phyloP scores from a whole-genome alignment of 768 basidiomycete species.

The Russula vinacea region DNA sequence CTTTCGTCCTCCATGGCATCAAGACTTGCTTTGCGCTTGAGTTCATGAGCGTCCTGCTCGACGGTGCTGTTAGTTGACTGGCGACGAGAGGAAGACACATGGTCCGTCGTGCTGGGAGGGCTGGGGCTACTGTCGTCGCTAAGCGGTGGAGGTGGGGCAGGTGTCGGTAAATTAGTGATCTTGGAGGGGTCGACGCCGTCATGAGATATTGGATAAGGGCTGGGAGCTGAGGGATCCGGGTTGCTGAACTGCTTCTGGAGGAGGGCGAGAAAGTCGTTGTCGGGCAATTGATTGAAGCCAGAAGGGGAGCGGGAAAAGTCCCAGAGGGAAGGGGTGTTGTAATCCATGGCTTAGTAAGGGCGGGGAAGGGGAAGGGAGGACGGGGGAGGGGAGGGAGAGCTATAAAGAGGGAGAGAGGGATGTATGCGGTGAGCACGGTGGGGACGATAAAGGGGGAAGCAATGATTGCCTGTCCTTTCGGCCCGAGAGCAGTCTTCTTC shows the following conservation, averaged over 20 bases:
- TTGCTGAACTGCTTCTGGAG: slow-evolving; percentile 74
- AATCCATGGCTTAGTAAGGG: slow-evolving; percentile 44
- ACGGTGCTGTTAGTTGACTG: slow-evolving; percentile 37
- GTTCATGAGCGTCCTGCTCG: slow-evolving; percentile 46
- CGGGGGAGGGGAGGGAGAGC: not conserved
- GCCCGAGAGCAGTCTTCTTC: not conserved
- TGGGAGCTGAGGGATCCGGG: slow-evolving; percentile 31
- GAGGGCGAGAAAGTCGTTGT: slow-evolving; percentile 74
- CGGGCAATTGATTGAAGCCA: slow-evolving; percentile 60
- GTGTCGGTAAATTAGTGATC: slow-evolving; percentile 49
- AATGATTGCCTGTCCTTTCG: not conserved
- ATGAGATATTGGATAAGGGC: slow-evolving; percentile 35
- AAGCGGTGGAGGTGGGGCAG: slow-evolving; percentile 58
- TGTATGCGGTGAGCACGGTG: not conserved
- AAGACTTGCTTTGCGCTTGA: slow-evolving; percentile 77
- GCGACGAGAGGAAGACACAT: slow-evolving; percentile 34
- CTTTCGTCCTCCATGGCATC: slow-evolving; percentile 57
- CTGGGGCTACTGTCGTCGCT: slow-evolving; percentile 76
- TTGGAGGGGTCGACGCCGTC: slow-evolving; percentile 59
- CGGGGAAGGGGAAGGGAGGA: not conserved
- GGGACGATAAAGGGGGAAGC: not conserved
- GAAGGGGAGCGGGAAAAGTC: slow-evolving; percentile 51
- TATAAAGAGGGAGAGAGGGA: not conserved
- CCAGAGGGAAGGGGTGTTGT: slow-evolving; percentile 55
- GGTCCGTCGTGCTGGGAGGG: slow-evolving; percentile 52